These are phyloP conservation scores for Colletotrichum liaoningense DNA, from an alignment of 2,329 filamentous ascomycete genomes.

Conservation along the genomic window DNA sequence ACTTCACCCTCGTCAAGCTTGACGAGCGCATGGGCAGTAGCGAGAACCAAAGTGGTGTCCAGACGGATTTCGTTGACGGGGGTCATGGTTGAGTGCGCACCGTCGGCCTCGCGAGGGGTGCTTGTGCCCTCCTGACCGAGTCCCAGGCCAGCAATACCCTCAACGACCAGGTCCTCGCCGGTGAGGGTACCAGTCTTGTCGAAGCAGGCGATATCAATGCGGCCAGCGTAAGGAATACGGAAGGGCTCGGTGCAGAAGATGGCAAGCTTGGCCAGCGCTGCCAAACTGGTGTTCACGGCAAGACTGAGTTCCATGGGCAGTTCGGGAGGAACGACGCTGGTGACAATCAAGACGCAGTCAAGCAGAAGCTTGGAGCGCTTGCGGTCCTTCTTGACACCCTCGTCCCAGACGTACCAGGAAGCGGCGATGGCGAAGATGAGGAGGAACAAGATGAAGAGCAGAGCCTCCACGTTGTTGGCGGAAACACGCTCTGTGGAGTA, in stretches of 20 bases:
- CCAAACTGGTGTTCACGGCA: conserved; percentile 96
- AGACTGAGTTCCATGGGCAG: conserved; percentile 97
- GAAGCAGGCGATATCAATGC: conserved; percentile 96
- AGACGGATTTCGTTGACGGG: conserved; percentile 77
- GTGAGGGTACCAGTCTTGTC: conserved; percentile 98
- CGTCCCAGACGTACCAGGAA: conserved; percentile 99
- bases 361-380: conserved; percentile 97
- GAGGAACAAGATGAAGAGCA: conserved; percentile 98
- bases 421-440: conserved; percentile 96
- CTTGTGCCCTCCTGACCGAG: conserved; percentile 75
- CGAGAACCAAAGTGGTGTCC: conserved; percentile 91
- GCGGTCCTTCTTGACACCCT: conserved; percentile 92
- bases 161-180: conserved; percentile 95
- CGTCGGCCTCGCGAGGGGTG: conserved; percentile 77
- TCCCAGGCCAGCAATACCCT: conserved; percentile 91
- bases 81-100: conserved; percentile 83
- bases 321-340: conserved; percentile 97
- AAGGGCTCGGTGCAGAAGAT: conserved; percentile 99
- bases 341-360: conserved; percentile 97
- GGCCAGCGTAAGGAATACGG: conserved; percentile 95
- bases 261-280: conserved; percentile 91
- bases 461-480: conserved; percentile 95
- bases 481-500: conserved; percentile 99
- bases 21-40: conserved; percentile 94
- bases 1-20: conserved; percentile 97